Conservation (phyloP, 495 filamentous ascomycete species). For the Tuber indicum region DNA sequence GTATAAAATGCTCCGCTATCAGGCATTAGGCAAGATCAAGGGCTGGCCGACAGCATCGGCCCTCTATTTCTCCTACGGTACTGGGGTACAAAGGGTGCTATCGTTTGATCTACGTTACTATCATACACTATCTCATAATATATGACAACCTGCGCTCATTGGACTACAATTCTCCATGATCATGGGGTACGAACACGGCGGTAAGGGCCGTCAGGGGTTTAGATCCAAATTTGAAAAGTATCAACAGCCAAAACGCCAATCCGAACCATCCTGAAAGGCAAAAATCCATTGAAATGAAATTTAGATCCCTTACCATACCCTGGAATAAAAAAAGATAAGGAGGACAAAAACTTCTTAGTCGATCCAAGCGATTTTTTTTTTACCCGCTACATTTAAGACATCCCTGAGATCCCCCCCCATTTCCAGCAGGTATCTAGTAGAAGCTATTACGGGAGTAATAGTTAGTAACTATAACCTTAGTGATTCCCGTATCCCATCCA, state of each 20-base stretch:
- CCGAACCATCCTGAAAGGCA: background rate
- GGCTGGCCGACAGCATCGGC: background rate
- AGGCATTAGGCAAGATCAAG: background rate
- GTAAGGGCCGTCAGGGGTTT: background rate
- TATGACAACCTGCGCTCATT: background rate
- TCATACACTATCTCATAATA: background rate
- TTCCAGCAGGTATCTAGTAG: constrained; percentile 16
- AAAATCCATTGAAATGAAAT: constrained; percentile 5
- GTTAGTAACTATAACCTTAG: constrained; percentile 2
- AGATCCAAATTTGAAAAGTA: constrained; percentile 8
- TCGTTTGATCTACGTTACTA: background rate
- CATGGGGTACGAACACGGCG: background rate
- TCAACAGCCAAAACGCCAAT: constrained; percentile 4
- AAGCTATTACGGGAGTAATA: constrained; percentile 22
- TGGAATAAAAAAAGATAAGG: background rate
- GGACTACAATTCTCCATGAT: background rate
- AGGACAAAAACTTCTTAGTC: background rate
- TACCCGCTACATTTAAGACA: background rate
- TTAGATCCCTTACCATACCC: background rate
- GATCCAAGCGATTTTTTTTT: background rate
- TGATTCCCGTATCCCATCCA: background rate
- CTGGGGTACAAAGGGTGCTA: background rate
- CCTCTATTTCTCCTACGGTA: background rate
- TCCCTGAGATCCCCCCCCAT: background rate
- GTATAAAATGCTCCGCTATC: background rate